phyloP scores from a whole-genome alignment of 257 asterid genomes.

The Marsdenia floribunda region DNA sequence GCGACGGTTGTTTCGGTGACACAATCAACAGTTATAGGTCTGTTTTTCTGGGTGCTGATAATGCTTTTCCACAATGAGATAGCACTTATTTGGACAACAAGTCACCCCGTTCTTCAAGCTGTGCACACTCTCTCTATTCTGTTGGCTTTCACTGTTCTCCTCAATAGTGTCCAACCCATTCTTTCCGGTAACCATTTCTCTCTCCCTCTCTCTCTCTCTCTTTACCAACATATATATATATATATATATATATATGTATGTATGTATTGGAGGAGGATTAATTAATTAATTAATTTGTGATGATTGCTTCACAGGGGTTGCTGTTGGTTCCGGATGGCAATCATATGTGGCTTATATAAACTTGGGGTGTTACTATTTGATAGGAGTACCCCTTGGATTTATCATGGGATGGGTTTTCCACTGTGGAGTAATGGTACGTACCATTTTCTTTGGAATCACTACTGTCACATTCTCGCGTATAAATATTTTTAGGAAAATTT shows the following conservation, averaged over 20 bases:
- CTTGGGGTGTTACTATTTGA: conserved; percentile 38
- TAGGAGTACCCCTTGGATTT: conserved; percentile 49
- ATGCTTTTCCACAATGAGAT: conserved; percentile 34
- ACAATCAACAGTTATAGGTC: conserved; percentile 39
- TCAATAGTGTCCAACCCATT: conserved; percentile 53
- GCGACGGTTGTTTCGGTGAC: conserved; percentile 44
- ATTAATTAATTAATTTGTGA: background rate
- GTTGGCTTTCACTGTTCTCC: conserved; percentile 47
- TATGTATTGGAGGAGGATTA: background rate
- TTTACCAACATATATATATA: background rate
- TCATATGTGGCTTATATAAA: conserved; percentile 46
- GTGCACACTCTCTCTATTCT: conserved; percentile 39
- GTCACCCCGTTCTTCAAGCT: conserved; percentile 40
- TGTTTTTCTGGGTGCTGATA: conserved; percentile 36
- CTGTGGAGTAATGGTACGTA: conserved; percentile 48
- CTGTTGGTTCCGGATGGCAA: conserved; percentile 67
- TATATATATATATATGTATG: too few species aligned
- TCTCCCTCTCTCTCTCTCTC: too few species aligned
- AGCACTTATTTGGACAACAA: conserved; percentile 40
- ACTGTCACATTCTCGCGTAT: too few species aligned
- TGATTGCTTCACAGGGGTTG: conserved; percentile 32
- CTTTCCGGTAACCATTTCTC: conserved; percentile 38
- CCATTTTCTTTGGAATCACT: background rate
- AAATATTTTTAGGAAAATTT: too few species aligned
- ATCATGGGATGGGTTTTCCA: conserved; percentile 37